phyloP scores from a whole-genome alignment of 805 yeast species.

The Naumovozyma baii region DNA sequence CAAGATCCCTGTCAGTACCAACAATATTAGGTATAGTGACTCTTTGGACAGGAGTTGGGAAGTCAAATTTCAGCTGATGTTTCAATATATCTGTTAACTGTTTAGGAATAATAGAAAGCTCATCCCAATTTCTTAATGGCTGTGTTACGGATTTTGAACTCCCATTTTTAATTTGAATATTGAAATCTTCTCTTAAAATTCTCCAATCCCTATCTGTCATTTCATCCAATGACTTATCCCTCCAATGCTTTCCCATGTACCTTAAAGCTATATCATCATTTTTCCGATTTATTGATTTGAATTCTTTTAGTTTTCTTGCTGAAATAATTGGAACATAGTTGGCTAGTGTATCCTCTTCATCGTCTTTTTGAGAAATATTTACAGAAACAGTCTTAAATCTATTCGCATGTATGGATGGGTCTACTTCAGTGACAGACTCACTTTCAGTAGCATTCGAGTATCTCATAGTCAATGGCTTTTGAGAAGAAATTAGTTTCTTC shows the following conservation, averaged over 20 bases:
- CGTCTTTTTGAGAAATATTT: conserved; percentile 30
- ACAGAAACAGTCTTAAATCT: neutral
- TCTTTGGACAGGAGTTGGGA: conserved; percentile 87
- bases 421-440: neutral
- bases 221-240: conserved; percentile 46
- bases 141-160: conserved; percentile 20
- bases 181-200: conserved; percentile 67
- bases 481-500: no score
- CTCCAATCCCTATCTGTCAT: conserved; percentile 90
- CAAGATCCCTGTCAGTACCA: conserved; percentile 44
- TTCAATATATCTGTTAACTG: conserved; percentile 32
- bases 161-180: conserved; percentile 46
- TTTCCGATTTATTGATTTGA: neutral
- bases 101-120: conserved; percentile 40
- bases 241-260: conserved; percentile 44
- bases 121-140: conserved; percentile 73
- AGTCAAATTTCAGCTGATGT: conserved; percentile 37
- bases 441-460: neutral
- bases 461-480: conserved; percentile 1
- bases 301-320: conserved; percentile 2
- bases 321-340: conserved; percentile 35
- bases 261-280: conserved; percentile 8
- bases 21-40: conserved; percentile 71
- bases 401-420: neutral
- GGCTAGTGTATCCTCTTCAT: conserved; percentile 52